Evolutionary conservation across 768 basidiomycete species (phyloP), one percentile per base, ranked within the genome.

Genomic region (Crepidotus variabilis): DNA sequence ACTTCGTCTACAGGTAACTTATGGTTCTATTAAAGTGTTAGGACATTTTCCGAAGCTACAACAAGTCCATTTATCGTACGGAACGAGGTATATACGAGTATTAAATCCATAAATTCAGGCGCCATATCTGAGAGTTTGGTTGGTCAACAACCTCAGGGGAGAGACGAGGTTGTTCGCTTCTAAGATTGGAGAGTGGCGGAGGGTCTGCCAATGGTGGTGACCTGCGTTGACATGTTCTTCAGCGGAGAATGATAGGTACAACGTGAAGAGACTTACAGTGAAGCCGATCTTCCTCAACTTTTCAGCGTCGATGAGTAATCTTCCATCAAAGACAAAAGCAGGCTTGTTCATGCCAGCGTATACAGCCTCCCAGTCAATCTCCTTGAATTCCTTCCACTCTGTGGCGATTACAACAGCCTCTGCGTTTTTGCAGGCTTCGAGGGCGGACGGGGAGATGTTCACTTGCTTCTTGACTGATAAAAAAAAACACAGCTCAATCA

Each of bases 381-480:
- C 82, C 67, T 82, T 82, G 84, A 99, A 99, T 74, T 98, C 95
- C 71, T 88, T 92, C 96, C 94, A 97, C 73, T 96, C 96, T 2
- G 97, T 99, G 23, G 92, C 93, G 63, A 99, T 87, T 49, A 98
- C 92, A 60, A 99, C 85, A 2, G 94, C 96, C 70, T 98, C 97
- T 46, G 92, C 86, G 57, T 87, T 76, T 69, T 82, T 84, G 77
- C 92, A 94, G 4, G 96, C 97, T 63, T 94, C 92, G 55, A 93
- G 72, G 1, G 94, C 93, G 7, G 86, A 87, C 45, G 72, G 63
- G 58, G 74, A 84, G 70, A 99, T 87, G 20, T 80, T 90, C 39
- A 98, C 89, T 65, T 90, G 87, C 72, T 92, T 89, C 74, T 97
- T 85, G 77, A 95, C 94, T 92, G 60, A 2, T 51, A 55, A 28